phyloP scores from a whole-genome alignment of 2,329 filamentous ascomycete species.

The Rachicladosporium sp. region DNA sequence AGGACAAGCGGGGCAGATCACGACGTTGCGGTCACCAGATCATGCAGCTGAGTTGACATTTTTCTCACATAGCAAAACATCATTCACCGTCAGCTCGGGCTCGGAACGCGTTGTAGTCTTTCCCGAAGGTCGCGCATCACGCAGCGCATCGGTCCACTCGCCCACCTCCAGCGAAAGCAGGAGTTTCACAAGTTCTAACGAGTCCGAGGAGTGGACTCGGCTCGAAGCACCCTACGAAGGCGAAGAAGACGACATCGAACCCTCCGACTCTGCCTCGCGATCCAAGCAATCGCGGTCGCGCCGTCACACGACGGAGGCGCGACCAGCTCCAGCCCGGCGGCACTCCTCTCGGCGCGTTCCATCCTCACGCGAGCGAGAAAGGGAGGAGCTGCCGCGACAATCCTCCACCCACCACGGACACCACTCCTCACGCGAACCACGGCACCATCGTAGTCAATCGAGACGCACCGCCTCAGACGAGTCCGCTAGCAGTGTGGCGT shows the following conservation, averaged over 20 bases:
- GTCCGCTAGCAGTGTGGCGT: constrained; percentile 29
- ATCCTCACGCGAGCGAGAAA: constrained; percentile 2
- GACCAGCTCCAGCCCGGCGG: constrained; percentile 23
- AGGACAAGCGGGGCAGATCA: no score
- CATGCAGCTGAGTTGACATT: constrained; percentile 1
- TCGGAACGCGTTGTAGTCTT: constrained; percentile 5
- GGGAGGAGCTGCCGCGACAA: constrained; percentile 13
- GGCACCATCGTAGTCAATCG: constrained; percentile 8
- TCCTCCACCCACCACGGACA: constrained; percentile 9
- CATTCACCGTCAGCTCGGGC: constrained; percentile 5
- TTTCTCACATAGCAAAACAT: not conserved
- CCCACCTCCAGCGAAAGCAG: constrained; percentile 17
- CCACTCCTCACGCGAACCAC: no score
- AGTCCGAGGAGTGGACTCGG: constrained; percentile 19
- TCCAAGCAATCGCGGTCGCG: constrained; percentile 22
- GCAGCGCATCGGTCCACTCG: constrained; percentile 20
- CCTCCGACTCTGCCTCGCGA: constrained; percentile 38
- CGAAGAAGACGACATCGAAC: constrained; percentile 32
- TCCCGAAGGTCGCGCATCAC: constrained; percentile 3
- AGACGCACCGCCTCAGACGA: constrained; percentile 15
- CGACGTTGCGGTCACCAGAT: no score
- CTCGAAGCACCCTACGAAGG: constrained; percentile 14
- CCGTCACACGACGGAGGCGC: constrained; percentile 23
- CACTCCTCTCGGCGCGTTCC: constrained; percentile 26
- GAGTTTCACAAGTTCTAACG: constrained; percentile 9